Evolutionary conservation across 306 rosid species (phyloP).

Genomic region (Canavalia ensiformis): DNA sequence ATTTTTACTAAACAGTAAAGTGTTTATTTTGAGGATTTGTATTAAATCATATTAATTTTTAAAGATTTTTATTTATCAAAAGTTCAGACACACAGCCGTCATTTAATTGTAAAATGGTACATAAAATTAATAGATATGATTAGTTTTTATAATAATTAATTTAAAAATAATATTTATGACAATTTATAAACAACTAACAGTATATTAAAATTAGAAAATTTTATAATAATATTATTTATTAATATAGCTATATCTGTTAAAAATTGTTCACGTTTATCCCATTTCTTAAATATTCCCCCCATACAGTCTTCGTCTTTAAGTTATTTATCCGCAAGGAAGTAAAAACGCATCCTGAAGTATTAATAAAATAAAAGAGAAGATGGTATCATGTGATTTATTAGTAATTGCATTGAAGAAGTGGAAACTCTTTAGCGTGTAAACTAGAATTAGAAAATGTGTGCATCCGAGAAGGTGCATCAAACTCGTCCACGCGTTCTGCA

Average conservation of each 20-base stretch:
- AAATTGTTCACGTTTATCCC: not conserved
- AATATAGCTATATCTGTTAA: not conserved
- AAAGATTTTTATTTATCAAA: too few species aligned
- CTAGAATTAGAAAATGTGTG: conserved; percentile 3
- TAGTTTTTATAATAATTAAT: too few species aligned
- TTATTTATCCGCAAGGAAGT: not conserved
- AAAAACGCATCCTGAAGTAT: not conserved
- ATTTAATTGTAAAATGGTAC: too few species aligned
- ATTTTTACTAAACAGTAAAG: too few species aligned
- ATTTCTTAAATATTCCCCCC: not conserved
- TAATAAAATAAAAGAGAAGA: not conserved
- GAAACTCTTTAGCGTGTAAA: conserved; percentile 12
- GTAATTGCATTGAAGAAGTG: not conserved
- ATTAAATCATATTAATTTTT: too few species aligned
- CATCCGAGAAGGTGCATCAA: not conserved
- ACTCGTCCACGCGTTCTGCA: not conserved
- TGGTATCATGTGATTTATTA: conserved; percentile 13
- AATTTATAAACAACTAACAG: too few species aligned
- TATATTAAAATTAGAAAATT: too few species aligned
- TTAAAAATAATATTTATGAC: too few species aligned
- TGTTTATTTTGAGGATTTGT: too few species aligned
- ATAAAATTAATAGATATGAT: too few species aligned
- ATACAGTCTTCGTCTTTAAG: not conserved
- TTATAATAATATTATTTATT: too few species aligned
- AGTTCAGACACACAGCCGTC: too few species aligned